Base-by-base conservation (phyloP, 2,329 filamentous ascomycete genomes). In the Sporothrix inflata region DNA sequence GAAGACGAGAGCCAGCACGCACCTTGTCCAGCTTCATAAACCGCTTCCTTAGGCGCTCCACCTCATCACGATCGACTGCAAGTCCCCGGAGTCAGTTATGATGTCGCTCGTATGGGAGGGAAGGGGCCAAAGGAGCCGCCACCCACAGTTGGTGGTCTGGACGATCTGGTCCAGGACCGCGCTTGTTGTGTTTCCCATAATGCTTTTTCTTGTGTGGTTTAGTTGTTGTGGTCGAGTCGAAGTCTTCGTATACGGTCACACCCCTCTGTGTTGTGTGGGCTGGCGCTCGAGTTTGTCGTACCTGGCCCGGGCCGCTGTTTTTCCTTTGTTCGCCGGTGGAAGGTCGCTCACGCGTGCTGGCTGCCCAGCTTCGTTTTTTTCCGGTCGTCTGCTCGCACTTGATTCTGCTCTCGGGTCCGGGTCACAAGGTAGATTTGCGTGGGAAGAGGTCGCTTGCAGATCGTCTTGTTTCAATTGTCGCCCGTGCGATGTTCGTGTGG, bases 21-120 rank as follows among this genome's bases (percentile, higher is more conserved):
- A 96, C 95, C 89, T 98, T 98, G 84, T 99, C 96, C 74, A 99
- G 86, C 85, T 99, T 99, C 95, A 98, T 98, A 81, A 99, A 99
- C 74, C 95, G 90, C 86, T 99, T 99, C 79, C 94, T 89, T 81
- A 99, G 87, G 79, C 96, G 90, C 81, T 98, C 96, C 74, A 99
- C 94, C 83, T 99, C 96, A 79, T 99, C 96, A 82, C 93, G 91
- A 85, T 99, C 93, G 86, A 99, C 95, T 98, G 72, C 34, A n/a
- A 40, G 45, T 45, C 40, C n/a, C 5, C 19, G 6, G 34, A 60
- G 55, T 71, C 47, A 69, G 69, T 49, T 38, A 19, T n/a, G 24
- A 14, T 24, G 40, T 45, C 57, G 14, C 7, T 45, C 12, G 9
- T 38, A 11, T 21, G 12, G 19, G 16, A 24, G 19, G 24, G 3